A percentile compares a stretch with the other conserved stretches of the same genome.
phyloP scores from a whole-genome alignment of 1,139 yeast genomes.

The Kodamaea suecica region DNA sequence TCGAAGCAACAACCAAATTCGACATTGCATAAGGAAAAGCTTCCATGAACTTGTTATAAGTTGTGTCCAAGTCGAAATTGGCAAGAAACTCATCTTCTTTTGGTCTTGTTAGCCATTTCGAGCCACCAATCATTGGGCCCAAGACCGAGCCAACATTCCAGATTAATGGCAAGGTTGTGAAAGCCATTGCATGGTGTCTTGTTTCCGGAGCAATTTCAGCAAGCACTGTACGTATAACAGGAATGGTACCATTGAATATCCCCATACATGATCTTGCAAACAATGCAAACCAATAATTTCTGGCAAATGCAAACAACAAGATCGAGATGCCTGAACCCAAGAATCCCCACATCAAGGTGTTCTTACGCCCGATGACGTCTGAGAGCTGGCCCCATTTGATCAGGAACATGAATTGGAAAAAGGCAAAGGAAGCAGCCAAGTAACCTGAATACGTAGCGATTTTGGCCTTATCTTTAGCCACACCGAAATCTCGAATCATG shows the following conservation, averaged over 20 bases:
- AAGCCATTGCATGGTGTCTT: constrained; percentile 59
- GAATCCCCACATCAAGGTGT: constrained; percentile 50
- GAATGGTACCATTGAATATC: constrained; percentile 57
- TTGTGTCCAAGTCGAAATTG: constrained; percentile 5
- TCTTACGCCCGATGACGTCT: constrained; percentile 57
- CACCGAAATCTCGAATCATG: constrained; percentile 57
- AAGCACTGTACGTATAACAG: constrained; percentile 56
- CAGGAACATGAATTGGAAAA: constrained; percentile 52
- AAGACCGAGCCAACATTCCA: constrained; percentile 54
- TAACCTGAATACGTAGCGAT: constrained; percentile 59
- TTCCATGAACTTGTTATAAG: constrained; percentile 28
- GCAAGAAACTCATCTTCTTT: constrained; percentile 3
- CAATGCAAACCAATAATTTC: constrained; percentile 49
- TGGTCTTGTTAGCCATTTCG: constrained; percentile 33
- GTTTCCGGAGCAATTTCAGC: constrained; percentile 59
- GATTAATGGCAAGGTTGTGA: constrained; percentile 56
- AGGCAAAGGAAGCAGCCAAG: constrained; percentile 54
- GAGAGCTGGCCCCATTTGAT: constrained; percentile 58
- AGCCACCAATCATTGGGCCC: constrained; percentile 60
- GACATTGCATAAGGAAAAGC: constrained; percentile 57
- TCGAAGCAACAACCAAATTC: constrained; percentile 48
- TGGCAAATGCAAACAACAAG: constrained; percentile 52
- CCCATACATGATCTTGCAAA: constrained; percentile 53
- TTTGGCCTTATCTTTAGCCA: constrained; percentile 49
- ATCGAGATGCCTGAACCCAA: constrained; percentile 48